Percentiles rank a stretch among this genome's conserved stretches.
Evolutionary conservation across 2,329 filamentous ascomycete species (phyloP).

Genomic region (Gremmenia infestans): DNA sequence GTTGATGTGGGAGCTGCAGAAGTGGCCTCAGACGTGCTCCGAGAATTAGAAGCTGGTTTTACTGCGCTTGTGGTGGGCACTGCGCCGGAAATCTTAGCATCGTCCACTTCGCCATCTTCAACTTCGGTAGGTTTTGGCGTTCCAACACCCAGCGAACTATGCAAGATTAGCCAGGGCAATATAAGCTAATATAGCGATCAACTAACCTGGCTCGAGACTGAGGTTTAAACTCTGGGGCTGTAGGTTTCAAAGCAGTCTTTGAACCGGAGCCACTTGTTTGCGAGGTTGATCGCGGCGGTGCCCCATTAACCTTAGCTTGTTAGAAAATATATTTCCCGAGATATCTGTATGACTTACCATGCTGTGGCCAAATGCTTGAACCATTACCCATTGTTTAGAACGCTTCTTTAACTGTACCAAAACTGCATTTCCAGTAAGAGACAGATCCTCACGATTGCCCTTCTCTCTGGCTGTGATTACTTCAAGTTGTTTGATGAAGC

Average conservation of each 20-base stretch:
- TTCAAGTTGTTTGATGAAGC: conserved; percentile 59
- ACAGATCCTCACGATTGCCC: conserved; percentile 64
- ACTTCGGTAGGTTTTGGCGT: conserved; percentile 41
- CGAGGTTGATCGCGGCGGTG: conserved; percentile 2
- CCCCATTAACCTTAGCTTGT: conserved; percentile 2
- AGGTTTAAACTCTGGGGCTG: conserved; percentile 62
- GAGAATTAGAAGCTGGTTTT: background rate
- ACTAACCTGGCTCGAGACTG: conserved; percentile 32
- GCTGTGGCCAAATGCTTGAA: conserved; percentile 66
- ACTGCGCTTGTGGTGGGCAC: conserved; percentile 1
- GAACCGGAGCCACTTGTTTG: conserved; percentile 11
- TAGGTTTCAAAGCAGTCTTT: conserved; percentile 48
- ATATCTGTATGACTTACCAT: conserved; percentile 42
- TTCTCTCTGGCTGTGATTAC: conserved; percentile 61
- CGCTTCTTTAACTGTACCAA: conserved; percentile 64
- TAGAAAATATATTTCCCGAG: background rate
- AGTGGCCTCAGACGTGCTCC: conserved; percentile 1
- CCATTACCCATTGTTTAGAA: conserved; percentile 65
- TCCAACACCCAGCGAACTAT: conserved; percentile 29
- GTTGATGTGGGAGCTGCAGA: conserved; percentile 6
- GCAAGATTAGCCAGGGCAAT: conserved; percentile 30
- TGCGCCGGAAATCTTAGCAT: conserved; percentile 40
- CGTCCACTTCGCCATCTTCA: conserved; percentile 71
- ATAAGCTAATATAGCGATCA: background rate
- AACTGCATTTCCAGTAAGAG: conserved; percentile 67